Base-by-base conservation (phyloP, 345 rosid species). In the Bruguiera parviflora region DNA sequence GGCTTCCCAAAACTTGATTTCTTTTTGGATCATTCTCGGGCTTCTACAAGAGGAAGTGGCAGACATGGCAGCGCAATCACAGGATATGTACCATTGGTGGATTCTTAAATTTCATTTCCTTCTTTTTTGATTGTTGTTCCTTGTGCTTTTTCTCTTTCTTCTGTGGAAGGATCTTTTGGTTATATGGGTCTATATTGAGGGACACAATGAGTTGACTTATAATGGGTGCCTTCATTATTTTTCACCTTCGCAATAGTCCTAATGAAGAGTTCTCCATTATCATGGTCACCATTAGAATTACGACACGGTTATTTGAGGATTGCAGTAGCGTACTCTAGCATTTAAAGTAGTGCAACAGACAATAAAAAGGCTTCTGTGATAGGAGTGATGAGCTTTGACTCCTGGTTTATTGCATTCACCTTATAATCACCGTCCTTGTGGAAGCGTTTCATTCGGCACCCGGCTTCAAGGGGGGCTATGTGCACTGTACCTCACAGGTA, bases 141-240 rank as follows among this genome's bases (percentile, higher is more conserved):
- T 70, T 35, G 51, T 39, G 27, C 39, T 65, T 60, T 60, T 8
- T 43, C 35, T 21, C 60, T 47, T 32, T 47, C 55, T 52, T 43
- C 37, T 74, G 81, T 79, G 73, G 81, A 69, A 71, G 75, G 73
- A 66, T 53, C n/a, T 71, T 35, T 64, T 39, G 76, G 58, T 49
- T 46, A 32, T 53, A 39, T n/a, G 70, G 66, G 75, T 55, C 61
- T 70, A 46, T 79, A 76, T 79, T 77, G 85, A 77, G 76, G 70
- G 61, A 69, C 37, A 72, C 55, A 43, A 66, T 75, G 77, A 60
- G 52, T 68, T 51, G 33, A 70, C 71, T 65, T 69, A 46, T 25
- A 70, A 78, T 73, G 76, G 67, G 64, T 61, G 70, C 59, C 70
- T 70, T 58, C 58, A n/a, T 58, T 9, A 19, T 13, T 20, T 29